Base-by-base conservation (phyloP, 345 rosid genomes). In the Ceriops tagal region DNA sequence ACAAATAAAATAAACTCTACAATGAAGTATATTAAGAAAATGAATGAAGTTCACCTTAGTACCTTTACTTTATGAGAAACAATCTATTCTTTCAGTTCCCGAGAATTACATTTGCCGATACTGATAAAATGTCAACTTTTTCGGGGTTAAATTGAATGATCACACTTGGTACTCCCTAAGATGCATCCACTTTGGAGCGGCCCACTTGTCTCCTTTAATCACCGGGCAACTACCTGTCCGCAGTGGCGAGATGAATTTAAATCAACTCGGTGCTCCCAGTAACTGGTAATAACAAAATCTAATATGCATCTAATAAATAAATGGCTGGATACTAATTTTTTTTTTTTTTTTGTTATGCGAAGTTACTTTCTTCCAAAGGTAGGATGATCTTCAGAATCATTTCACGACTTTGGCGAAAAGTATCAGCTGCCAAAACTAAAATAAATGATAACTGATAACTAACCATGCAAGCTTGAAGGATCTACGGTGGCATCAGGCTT, bases 101-200 rank as follows among this genome's bases (percentile, higher is more conserved):
- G 13, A 43, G 49, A 43, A 3, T 43, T 15, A 1, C 18, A 15
- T 43, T 13, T 3, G 13, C 49, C 3, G 19, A 3, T 21, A 43
- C 49, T 13, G 19, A 3, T 21, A n/a, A 30, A 51, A 5, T 13
- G 47, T 15, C 10, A 31, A 52, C 27, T 10, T 9, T 8, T 27
- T 27, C 26, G 8, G 20, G 52, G 27, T 9, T 64, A 75, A 67
- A 66, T 75, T 43, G 19, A 70, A 24, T 19, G 21, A 47, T 71
- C 61, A 76, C 31, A 67, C 64, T 4, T 75, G 81, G 84, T 89
- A 93, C 77, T 91, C 95, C 26, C 77, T 65, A 5, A 88, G 84
- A 80, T 87, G 98, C 86, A 93, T 74, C 98, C 97, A 93, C 80
- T 93, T 93, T 22, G 97, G 89, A 56, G 90, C 85, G 62, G 98